Evolutionary conservation across 306 rosid genomes (phyloP).

Genomic region (Inga oerstediana): DNA sequence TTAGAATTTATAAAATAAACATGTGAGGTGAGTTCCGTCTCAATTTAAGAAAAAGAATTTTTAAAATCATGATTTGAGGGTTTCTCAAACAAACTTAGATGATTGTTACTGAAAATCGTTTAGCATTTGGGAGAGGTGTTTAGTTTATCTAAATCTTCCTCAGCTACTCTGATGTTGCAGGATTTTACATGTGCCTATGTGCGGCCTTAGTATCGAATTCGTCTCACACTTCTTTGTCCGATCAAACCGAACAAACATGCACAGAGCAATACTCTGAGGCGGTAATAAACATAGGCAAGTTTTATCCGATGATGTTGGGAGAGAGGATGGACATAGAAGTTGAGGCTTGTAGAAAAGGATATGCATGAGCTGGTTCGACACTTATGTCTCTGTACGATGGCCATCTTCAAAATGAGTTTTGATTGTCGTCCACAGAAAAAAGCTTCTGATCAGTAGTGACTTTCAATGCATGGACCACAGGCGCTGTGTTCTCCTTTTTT

Average conservation of each 20-base stretch:
- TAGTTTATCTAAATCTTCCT: no score
- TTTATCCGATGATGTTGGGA: background rate
- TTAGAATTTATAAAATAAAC: no score
- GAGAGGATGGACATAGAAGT: background rate
- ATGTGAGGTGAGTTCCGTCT: no score
- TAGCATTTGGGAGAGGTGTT: no score
- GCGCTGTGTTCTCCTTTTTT: background rate
- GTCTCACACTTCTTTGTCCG: background rate
- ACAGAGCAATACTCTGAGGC: background rate
- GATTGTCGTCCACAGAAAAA: background rate
- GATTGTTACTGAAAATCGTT: no score
- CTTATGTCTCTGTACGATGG: background rate
- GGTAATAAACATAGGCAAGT: background rate
- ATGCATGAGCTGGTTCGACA: background rate
- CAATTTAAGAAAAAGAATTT: rapidly evolving
- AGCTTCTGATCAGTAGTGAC: background rate
- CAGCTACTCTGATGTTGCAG: no score
- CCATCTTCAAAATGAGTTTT: background rate
- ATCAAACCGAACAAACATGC: background rate
- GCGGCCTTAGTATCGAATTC: no score
- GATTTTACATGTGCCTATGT: no score
- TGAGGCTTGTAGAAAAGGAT: background rate
- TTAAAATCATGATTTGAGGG: no score
- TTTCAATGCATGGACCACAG: background rate
- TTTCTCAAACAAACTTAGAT: no score